Conservation (phyloP, 139 green algal genomes). For the Micractinium conductrix region DNA sequence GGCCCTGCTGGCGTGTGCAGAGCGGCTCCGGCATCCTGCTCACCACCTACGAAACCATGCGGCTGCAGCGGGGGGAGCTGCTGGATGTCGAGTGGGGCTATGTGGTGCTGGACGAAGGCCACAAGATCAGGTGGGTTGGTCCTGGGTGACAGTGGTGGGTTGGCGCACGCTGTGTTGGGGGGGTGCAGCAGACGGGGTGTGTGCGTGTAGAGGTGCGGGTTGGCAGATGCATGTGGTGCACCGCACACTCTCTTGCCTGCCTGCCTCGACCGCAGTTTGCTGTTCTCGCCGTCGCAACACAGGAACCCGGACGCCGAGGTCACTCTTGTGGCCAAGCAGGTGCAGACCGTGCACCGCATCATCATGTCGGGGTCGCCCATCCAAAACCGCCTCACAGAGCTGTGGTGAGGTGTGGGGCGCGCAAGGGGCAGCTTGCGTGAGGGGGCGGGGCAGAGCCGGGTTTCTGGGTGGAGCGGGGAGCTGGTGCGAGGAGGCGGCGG, state of each 20-base stretch:
- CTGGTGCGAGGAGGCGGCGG: no score
- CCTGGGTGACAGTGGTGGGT: not conserved
- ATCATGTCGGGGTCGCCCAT: conserved; percentile 96
- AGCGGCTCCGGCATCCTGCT: conserved; percentile 73
- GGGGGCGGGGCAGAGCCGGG: no score
- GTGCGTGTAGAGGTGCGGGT: no score
- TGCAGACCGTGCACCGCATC: conserved; percentile 80
- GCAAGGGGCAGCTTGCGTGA: not conserved
- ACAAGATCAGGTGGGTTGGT: conserved; percentile 84
- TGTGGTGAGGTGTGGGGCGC: conserved; percentile 73
- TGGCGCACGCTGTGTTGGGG: no score
- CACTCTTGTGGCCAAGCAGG: conserved; percentile 63
- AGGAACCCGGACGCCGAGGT: conserved; percentile 95
- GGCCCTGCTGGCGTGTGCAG: not conserved
- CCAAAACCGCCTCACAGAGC: conserved; percentile 96
- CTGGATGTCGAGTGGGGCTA: conserved; percentile 90
- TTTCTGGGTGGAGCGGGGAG: no score
- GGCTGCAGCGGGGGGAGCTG: conserved; percentile 74
- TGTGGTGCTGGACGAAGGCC: conserved; percentile 94
- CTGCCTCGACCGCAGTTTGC: no score
- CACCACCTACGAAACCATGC: conserved; percentile 94
- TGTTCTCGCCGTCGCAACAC: not conserved
- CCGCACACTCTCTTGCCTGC: not conserved
- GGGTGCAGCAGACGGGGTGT: no score
- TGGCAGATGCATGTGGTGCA: not conserved